These are phyloP conservation scores for Gleditsia sinensis DNA, from an alignment of 306 rosid genomes.

Conservation along the genomic window DNA sequence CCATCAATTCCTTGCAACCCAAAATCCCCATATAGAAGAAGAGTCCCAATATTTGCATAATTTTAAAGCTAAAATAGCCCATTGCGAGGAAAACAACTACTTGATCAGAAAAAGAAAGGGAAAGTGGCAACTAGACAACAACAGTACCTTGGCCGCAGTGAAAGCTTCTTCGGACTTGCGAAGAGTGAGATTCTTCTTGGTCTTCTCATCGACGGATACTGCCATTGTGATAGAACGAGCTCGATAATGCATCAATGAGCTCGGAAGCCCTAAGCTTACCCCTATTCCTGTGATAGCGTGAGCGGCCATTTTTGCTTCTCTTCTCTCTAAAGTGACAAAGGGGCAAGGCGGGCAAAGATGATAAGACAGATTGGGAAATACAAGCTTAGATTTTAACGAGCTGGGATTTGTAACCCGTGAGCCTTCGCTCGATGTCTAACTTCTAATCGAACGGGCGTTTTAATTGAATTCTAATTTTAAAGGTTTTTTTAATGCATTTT, in stretches of 20 bases:
- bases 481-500: no score
- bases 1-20: neutral
- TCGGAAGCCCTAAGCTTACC: slow-evolving; percentile 46
- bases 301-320: slow-evolving; percentile 43
- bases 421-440: no score
- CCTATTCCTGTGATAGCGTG: slow-evolving; percentile 46
- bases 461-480: no score
- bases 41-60: neutral
- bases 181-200: slow-evolving; percentile 65
- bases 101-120: neutral
- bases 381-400: neutral
- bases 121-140: neutral
- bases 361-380: neutral
- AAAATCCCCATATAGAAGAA: neutral
- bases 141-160: slow-evolving; percentile 77
- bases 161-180: slow-evolving; percentile 86
- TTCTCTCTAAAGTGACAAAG: neutral
- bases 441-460: no score
- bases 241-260: slow-evolving; percentile 29
- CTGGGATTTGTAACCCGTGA: neutral
- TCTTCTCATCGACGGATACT: slow-evolving; percentile 66
- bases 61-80: neutral
- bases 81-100: neutral
- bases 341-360: neutral
- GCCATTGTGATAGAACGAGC: slow-evolving; percentile 59